Evolutionary conservation across 208 protist genomes (phyloP), one percentile per base, ranked within the genome.

Genomic region (Trypanosoma melophagium): DNA sequence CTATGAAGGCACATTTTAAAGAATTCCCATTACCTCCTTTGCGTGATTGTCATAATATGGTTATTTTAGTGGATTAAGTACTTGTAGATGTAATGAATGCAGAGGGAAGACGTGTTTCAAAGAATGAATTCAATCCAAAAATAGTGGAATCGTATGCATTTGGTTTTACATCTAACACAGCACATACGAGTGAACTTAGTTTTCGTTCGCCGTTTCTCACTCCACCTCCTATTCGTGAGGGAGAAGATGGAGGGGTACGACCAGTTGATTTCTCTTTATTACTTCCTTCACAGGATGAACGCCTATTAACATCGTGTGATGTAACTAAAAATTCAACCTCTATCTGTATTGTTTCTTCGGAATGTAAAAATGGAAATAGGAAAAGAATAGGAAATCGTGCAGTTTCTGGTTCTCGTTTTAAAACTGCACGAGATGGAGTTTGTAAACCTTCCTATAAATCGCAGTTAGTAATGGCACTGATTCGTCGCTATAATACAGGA

Each of bases 401-500:
- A 0, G 67, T 90, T 22, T 78, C 69, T 50, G 62, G 83, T 8
- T 87, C 84, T 45, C 84, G 84, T 60, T 90, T 85, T 60, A 90
- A 90, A 40, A 87, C 84, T 0, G 74, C 71, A 60, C 63, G 68
- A 9, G 81, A 90, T 42, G 84, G 81, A 9, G 76, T 90, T 16
- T 90, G 84, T 66, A 90, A 90, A 67, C 72, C 81, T 25, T 90
- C 84, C 21, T 83, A 84, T 61, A 87, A 90, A 76, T 90, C 75
- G 35, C 85, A 84, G 63, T 64, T 90, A 40, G 61, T 60, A 7
- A 60, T 90, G 45, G 77, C 67, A 2, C 52, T 90, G 0, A 65
- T 77, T 22, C 81, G 81, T 42, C 68, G 77, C 47, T 74, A 68
- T 60, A 76, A 74, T 22, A 73, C 22, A 19, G 72, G 58, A 19